A percentile compares a stretch with the other conserved stretches of the same genome.
These are phyloP conservation scores for Barbatosphaeria neglecta DNA, from an alignment of 495 filamentous ascomycete genomes.

Conservation along the genomic window DNA sequence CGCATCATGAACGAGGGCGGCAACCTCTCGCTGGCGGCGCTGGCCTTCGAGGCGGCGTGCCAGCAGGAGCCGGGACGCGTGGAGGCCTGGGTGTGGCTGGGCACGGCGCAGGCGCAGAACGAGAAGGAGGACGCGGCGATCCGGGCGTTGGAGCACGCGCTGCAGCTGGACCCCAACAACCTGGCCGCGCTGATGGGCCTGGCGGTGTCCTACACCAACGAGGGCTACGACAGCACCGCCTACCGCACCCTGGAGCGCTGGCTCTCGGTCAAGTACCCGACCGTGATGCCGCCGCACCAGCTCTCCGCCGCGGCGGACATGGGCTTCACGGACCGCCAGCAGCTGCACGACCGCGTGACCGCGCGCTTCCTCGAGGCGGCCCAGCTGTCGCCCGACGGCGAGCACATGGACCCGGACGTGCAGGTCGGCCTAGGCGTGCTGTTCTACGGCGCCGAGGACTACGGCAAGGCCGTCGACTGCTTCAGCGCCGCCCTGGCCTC, in stretches of 20 bases:
- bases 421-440: conserved; percentile 95
- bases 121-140: conserved; percentile 98
- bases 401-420: conserved; percentile 91
- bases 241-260: conserved; percentile 96
- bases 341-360: conserved; percentile 82
- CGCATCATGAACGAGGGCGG: conserved; percentile 85
- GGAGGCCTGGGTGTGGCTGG: conserved; percentile 86
- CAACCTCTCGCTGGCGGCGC: conserved; percentile 82
- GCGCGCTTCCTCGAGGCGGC: conserved; percentile 84
- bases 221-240: conserved; percentile 92
- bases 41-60: conserved; percentile 95
- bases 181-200: conserved; percentile 86
- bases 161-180: conserved; percentile 78
- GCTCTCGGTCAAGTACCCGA: conserved; percentile 85
- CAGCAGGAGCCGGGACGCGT: conserved; percentile 80
- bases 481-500: conserved; percentile 81
- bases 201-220: conserved; percentile 97
- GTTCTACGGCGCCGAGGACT: conserved; percentile 95
- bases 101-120: conserved; percentile 88
- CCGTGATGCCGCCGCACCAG: conserved; percentile 54
- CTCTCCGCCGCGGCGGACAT: conserved; percentile 61
- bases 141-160: conserved; percentile 83
- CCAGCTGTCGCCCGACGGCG: conserved; percentile 74
- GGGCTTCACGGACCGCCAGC: conserved; percentile 84
- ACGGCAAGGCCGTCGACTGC: conserved; percentile 97